A percentile compares a stretch with the other conserved stretches of the same genome.
phyloP scores from a whole-genome alignment of 2,329 filamentous ascomycete genomes.

The Epichloe glyceriae region DNA sequence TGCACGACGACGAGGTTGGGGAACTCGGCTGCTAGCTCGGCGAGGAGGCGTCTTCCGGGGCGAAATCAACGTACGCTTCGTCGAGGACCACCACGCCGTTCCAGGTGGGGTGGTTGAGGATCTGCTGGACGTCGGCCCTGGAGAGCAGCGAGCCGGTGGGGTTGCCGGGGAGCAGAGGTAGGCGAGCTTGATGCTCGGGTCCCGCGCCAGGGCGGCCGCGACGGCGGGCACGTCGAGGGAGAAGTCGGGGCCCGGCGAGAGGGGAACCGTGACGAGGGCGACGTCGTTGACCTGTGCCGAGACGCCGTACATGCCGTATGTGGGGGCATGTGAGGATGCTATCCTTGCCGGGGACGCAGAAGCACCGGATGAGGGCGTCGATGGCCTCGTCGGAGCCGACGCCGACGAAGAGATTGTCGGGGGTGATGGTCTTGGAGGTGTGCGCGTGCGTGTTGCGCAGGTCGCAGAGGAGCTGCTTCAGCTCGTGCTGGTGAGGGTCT shows the following conservation, averaged over 20 bases:
- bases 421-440: constrained; percentile 58
- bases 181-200: constrained; percentile 63
- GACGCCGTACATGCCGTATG: constrained; percentile 96
- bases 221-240: constrained; percentile 60
- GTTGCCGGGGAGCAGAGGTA: constrained; percentile 92
- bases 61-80: constrained; percentile 94
- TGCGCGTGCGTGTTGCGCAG: constrained; percentile 78
- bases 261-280: constrained; percentile 70
- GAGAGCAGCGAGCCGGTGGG: constrained; percentile 70
- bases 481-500: constrained; percentile 78
- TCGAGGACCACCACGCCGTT: constrained; percentile 90
- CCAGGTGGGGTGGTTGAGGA: constrained; percentile 82
- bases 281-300: constrained; percentile 93
- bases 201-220: constrained; percentile 44
- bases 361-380: constrained; percentile 83
- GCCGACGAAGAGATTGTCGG: constrained; percentile 83
- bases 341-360: constrained; percentile 77
- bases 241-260: constrained; percentile 61
- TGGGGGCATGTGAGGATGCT: constrained; percentile 92
- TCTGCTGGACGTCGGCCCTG: constrained; percentile 57
- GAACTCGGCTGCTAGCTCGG: constrained; percentile 84
- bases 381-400: constrained; percentile 96
- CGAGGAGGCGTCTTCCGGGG: constrained; percentile 64
- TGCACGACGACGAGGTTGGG: constrained; percentile 97
- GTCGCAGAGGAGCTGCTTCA: constrained; percentile 78